Evolutionary conservation across 768 basidiomycete species (phyloP).

Genomic region (Mycena kentingensis): DNA sequence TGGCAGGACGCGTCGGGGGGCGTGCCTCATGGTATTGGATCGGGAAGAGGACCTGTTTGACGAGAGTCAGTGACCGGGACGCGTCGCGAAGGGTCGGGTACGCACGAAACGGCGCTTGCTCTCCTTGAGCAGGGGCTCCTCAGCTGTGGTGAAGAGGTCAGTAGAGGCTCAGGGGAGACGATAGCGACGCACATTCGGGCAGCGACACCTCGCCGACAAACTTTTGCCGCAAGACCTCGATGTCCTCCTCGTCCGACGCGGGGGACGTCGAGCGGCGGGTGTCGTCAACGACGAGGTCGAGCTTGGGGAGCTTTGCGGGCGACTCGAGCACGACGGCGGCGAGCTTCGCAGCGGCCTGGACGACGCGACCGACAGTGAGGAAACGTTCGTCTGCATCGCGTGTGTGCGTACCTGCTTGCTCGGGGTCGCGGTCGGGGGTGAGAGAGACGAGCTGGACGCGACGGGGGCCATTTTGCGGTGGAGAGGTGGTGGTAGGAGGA

Average conservation of each 20-base stretch:
- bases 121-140: constrained; percentile 67
- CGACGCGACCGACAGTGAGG: constrained; percentile 13
- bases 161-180: constrained; percentile 1
- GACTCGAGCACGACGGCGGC: constrained; percentile 46
- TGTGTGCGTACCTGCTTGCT: constrained; percentile 50
- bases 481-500: no score
- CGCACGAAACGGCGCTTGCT: constrained; percentile 70
- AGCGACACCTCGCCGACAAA: constrained; percentile 65
- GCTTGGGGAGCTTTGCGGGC: constrained; percentile 31
- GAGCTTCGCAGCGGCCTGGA: constrained; percentile 46
- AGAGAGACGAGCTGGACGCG: constrained; percentile 24
- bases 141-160: constrained; percentile 34
- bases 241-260: constrained; percentile 33
- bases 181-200: constrained; percentile 40
- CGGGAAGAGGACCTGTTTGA: constrained; percentile 73
- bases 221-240: constrained; percentile 42
- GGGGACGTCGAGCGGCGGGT: constrained; percentile 39
- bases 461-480: constrained; percentile 35
- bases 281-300: constrained; percentile 35
- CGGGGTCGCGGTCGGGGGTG: constrained; percentile 43
- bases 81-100: no score
- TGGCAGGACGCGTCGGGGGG: constrained; percentile 72
- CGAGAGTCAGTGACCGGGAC: no score
- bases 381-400: constrained; percentile 8
- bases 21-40: constrained; percentile 63